Base-by-base conservation (phyloP, 306 rosid genomes). In the Canavalia gladiata region DNA sequence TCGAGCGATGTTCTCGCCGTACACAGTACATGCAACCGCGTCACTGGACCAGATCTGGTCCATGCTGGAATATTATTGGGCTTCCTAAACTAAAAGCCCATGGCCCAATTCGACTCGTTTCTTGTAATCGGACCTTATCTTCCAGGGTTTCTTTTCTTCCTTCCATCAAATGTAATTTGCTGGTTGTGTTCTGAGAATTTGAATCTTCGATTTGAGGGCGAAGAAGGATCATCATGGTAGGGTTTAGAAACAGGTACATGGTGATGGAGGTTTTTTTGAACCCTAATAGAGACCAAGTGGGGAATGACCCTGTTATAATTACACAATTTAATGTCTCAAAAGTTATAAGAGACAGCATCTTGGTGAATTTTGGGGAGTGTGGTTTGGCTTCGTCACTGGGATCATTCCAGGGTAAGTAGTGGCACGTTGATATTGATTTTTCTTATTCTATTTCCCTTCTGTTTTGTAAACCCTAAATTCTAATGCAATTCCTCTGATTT, bases 281-380 rank as follows among this genome's bases (percentile, higher is more conserved):
- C 82, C 92, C 97, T 42, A 91, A 95, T 39, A 89, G 86, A 77
- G 93, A 90, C 5, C 80, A 69, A 12, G 67, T 12, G 3, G 85
- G 78, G 5, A 81, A 86, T 34, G 89, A 89, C 81, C 87, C 92
- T 63, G 79, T 93, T 72, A 91, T 90, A 73, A 55, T 95, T 81
- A 93, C 98, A 42, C 84, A 84, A 49, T 85, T 80, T 68, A 91
- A 95, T 81, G 83, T 95, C 51, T 79, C 88, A 0, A 93, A 88
- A 66, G 94, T 91, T 33, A 85, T 93, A 58, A 90, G 78, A 84
- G 97, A 92, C 7, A 92, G 90, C 88, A 85, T 90, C 74, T 90
- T 90, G 56, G 81, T 87, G 28, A 93, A 93, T 83, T 93, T 91
- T 72, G 97, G 98, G 52, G 94, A 91, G 88, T 91, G 98, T 78